Evolutionary conservation across 345 rosid genomes (phyloP), one percentile per base, ranked within the genome.

Genomic region (Litchi chinensis): DNA sequence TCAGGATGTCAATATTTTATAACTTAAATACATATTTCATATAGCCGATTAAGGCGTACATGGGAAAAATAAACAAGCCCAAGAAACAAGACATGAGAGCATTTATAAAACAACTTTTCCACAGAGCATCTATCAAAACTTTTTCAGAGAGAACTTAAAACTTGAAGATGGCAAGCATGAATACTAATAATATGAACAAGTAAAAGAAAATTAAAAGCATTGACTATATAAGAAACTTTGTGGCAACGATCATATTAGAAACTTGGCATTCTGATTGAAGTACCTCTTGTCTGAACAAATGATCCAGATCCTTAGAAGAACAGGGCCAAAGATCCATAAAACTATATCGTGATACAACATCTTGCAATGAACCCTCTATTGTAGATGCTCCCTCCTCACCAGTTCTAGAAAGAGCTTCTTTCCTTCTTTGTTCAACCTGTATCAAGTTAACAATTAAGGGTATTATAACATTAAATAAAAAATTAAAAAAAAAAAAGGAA

Each of bases 261-360:
- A 46, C 56, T 0, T 15, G 48, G 54, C 57, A 78, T 72, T 21
- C 70, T 66, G 71, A 79, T 52, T 26, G 73, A 63, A 54, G 65
- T 92, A 95, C 98, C 98, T 93, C 99, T 83, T 95, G 99, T 54
- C 92, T 85, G 70, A 94, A 86, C 84, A 93, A 87, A 82, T 90
- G 92, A 84, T 95, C 97, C 83, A 95, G 87, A 77, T 95, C 99
- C 80, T 81, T 88, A 40, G 95, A 86, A 80, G 92, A 87, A 86
- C 98, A 91, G 4, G 99, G 99, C 95, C 92, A 92, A 54, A 95
- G 93, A 88, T 91, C 99, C 99, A 92, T 95, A 88, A 86, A 95
- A 82, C 93, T 87, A 80, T 95, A 92, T 28, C 98, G 92, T 74
- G 96, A 88, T 50, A 88, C 93, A 65, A 91, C 89, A 81, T 93